Evolutionary conservation across 257 asterid genomes (phyloP).

Genomic region (Paulownia fortunei): DNA sequence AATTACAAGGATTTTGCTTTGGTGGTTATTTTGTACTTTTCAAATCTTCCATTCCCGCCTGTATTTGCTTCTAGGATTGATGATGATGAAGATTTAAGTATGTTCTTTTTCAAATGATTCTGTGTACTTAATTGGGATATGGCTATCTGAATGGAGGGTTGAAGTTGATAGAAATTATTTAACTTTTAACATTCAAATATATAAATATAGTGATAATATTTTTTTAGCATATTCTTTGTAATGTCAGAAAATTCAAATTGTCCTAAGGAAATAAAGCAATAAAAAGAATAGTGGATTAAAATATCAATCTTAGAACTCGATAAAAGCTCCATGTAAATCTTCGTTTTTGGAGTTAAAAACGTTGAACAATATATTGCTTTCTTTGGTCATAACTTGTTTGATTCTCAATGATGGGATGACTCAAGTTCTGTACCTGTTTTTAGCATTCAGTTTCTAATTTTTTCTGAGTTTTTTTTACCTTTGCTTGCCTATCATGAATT

Average conservation of each 20-base stretch:
- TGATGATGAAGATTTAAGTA: slow-evolving; percentile 61
- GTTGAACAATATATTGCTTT: background rate
- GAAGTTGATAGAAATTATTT: background rate
- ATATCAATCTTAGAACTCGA: no score
- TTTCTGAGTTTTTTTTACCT: no score
- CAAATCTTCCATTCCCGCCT: slow-evolving; percentile 62
- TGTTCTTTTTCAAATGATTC: background rate
- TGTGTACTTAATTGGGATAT: no score
- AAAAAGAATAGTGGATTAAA: no score
- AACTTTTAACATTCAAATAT: no score
- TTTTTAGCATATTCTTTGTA: no score
- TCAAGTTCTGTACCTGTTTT: background rate
- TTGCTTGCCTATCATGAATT: background rate
- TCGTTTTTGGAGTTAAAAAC: background rate
- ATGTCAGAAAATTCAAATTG: no score
- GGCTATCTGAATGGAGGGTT: background rate
- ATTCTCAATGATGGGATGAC: background rate
- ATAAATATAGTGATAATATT: no score
- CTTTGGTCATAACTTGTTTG: background rate
- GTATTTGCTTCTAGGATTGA: slow-evolving; percentile 49
- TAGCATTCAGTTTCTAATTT: background rate
- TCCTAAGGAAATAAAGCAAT: no score
- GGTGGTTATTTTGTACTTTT: background rate
- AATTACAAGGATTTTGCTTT: background rate
- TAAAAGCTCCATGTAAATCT: background rate